Evolutionary conservation across 352 stramenopile genomes (phyloP).

Genomic region (Phytopythium delawarense): DNA sequence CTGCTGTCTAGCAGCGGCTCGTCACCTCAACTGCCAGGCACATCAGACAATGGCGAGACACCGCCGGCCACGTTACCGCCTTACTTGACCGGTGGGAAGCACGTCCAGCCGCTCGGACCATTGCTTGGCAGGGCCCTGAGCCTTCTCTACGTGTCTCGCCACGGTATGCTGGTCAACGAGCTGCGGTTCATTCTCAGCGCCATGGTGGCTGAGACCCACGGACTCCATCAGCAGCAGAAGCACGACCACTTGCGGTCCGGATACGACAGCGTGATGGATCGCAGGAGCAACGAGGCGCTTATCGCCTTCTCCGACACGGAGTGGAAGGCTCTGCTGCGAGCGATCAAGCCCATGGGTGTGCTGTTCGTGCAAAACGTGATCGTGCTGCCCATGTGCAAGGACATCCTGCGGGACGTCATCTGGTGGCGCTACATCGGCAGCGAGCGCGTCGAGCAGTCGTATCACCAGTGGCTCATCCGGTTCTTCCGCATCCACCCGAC

Average conservation of each 20-base stretch:
- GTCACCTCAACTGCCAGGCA: not conserved
- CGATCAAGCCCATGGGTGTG: constrained; percentile 63
- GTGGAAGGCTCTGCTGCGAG: constrained; percentile 71
- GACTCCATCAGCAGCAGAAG: constrained; percentile 9
- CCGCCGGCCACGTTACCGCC: not conserved
- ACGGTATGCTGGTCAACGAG: constrained; percentile 87
- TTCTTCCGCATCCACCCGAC: constrained; percentile 81
- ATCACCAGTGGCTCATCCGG: constrained; percentile 81
- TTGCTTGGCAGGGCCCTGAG: constrained; percentile 78
- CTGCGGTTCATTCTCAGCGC: constrained; percentile 75
- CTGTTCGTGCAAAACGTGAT: constrained; percentile 85
- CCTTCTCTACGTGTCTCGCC: constrained; percentile 86
- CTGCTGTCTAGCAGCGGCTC: not conserved
- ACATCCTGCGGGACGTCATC: constrained; percentile 85
- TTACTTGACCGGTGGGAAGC: constrained; percentile 45
- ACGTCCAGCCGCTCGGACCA: constrained; percentile 48
- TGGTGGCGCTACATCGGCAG: constrained; percentile 85
- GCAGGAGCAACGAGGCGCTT: constrained; percentile 10
- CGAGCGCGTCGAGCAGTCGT: constrained; percentile 58
- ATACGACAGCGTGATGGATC: constrained; percentile 13
- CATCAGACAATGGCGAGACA: not conserved
- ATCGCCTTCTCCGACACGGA: constrained; percentile 62
- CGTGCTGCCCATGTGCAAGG: constrained; percentile 85
- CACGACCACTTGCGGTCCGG: constrained; percentile 14
- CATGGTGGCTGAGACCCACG: constrained; percentile 40